phyloP scores from a whole-genome alignment of 23 red algal genomes.

The Gracilaria domingensis region DNA sequence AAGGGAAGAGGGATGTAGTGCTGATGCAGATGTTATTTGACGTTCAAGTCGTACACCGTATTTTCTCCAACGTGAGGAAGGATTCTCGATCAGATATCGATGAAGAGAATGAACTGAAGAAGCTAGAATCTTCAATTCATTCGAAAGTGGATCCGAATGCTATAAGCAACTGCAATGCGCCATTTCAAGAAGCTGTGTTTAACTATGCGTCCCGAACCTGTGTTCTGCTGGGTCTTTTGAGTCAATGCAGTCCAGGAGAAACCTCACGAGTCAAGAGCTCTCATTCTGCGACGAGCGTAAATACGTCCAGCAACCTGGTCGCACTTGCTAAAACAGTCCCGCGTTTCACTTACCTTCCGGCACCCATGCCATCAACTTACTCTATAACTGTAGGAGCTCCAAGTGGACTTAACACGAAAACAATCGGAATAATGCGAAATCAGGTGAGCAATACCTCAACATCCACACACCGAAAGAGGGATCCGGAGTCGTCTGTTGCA shows the following conservation, averaged over 20 bases:
- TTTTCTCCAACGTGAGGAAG: background rate
- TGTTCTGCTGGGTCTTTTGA: slow-evolving; percentile 49
- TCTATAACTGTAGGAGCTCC: slow-evolving; percentile 39
- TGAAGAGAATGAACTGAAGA: slow-evolving; percentile 23
- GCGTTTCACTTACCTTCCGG: slow-evolving; percentile 78
- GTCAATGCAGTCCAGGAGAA: background rate
- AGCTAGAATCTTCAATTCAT: slow-evolving; percentile 28
- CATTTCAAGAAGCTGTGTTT: slow-evolving; percentile 36
- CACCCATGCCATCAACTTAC: slow-evolving; percentile 84
- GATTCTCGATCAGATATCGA: background rate
- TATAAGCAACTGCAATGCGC: slow-evolving; percentile 35
- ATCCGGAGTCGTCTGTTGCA: slow-evolving; percentile 52
- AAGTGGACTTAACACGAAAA: slow-evolving; percentile 20
- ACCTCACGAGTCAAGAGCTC: background rate
- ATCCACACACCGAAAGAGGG: slow-evolving; percentile 12
- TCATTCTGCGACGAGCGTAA: background rate
- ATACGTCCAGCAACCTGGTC: slow-evolving; percentile 58
- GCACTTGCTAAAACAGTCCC: slow-evolving; percentile 57
- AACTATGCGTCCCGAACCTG: slow-evolving; percentile 34
- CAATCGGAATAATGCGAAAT: slow-evolving; percentile 38
- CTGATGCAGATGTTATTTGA: slow-evolving; percentile 76
- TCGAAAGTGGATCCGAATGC: slow-evolving; percentile 52
- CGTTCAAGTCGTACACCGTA: slow-evolving; percentile 25
- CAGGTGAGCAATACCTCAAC: background rate
- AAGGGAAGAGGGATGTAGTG: background rate